Evolutionary conservation across 140 eudicot species (phyloP), one percentile per base, ranked within the genome.

Genomic region (Oenanthe javanica): DNA sequence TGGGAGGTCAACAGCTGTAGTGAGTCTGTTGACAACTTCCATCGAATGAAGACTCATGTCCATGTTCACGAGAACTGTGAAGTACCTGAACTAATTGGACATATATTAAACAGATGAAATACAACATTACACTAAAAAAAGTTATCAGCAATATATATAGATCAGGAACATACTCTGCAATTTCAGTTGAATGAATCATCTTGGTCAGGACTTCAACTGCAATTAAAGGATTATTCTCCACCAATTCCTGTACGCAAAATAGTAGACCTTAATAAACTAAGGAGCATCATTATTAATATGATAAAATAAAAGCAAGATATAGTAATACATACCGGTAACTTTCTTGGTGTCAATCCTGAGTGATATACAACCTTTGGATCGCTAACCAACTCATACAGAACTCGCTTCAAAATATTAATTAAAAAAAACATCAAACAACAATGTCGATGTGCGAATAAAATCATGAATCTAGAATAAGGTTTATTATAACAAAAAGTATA

Each of bases 1-100:
- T 10, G 99, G 99, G 77, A 94, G 90, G 73, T 94, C 97, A 79
- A 92, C 96, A 1, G 96, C 89, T 4, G 94, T 90, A 15, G 97
- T 92, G 46, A 94, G 88, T 89, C 97, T 85, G 88, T 94, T 94
- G 85, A 94, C 99, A 81, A 94, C 99, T 87, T 92, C 99, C 97
- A 94, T 94, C 13, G 97, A 92, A 80, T 94, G 99, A 77, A 94
- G 92, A 77, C 98, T 94, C 98, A 94, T 90, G 72, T 94, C 98
- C 98, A 94, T 94, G 84, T 92, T 92, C 79, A 90, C 97, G 50
- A 94, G 94, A 79, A 92, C 97, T 21, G 89, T 90, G 77, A 90
- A 90, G 81, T 94, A 92, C 73, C 95, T 90, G 89, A 38, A 43
- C 47, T 79, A 42, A 15, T 9, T 25, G 31, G 47, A 79, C 84